phyloP scores from a whole-genome alignment of 345 rosid genomes.

The Eucalyptus polyanthemos region DNA sequence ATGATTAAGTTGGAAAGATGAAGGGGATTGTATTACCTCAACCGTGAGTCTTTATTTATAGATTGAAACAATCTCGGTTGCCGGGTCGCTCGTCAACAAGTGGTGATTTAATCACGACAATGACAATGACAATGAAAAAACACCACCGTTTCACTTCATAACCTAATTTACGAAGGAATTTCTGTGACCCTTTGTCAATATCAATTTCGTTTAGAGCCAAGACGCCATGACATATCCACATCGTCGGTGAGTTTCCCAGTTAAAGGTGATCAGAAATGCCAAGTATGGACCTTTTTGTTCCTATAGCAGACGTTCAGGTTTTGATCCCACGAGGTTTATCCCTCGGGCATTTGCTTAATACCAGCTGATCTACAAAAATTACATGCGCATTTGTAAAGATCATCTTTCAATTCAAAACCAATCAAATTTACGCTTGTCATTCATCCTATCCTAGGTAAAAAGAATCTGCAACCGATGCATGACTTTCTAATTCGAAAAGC shows the following conservation, averaged over 20 bases:
- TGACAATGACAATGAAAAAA: neutral
- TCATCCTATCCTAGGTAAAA: no score
- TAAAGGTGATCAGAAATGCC: neutral
- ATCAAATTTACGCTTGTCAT: no score
- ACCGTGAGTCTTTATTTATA: no score
- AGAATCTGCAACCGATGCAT: no score
- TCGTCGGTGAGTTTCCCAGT: neutral
- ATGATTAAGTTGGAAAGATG: neutral
- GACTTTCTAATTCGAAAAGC: neutral
- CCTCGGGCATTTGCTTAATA: neutral
- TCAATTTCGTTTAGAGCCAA: neutral
- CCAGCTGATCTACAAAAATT: no score
- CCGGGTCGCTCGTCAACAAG: neutral
- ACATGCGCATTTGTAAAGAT: no score
- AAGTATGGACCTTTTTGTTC: neutral
- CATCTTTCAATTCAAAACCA: no score
- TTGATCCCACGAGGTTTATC: neutral
- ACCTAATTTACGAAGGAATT: neutral
- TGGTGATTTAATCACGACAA: neutral
- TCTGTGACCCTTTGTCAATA: neutral
- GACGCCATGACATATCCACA: neutral
- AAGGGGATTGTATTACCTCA: neutral
- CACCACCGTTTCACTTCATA: neutral
- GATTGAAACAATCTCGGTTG: no score
- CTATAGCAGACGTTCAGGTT: neutral